Evolutionary conservation across 2,329 filamentous ascomycete genomes (phyloP), one percentile per base, ranked within the genome.

Genomic region (Curvularia hawaiiensis): DNA sequence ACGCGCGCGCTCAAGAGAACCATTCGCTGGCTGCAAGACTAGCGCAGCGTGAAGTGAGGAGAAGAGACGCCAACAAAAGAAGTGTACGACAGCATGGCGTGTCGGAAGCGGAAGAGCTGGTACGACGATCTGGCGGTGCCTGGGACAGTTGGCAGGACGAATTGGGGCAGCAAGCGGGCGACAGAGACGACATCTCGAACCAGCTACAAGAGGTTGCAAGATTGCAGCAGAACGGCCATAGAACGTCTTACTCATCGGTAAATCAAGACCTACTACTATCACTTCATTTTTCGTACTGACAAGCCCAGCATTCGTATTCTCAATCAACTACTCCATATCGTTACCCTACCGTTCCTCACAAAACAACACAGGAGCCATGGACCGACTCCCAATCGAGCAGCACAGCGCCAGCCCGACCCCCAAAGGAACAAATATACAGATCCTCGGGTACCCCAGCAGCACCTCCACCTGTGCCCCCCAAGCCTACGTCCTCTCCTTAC

Each of bases 1-100:
- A 77, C 66, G 72, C 72, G 7, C 54, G 60, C 30, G 58, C 54
- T 33, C 65, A 65, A 35, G 66, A 71, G 22, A 69, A 75, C 47
- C 66, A 69, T 22, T 64, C 68, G 8, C 53, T 77, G 30, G 74
- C 73, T 18, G 73, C 71, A 7, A 69, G 65, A 46, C 60, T 77
- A 31, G 73, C 75, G 22, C 71, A 75, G 55, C 65, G 70, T 51
- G 75, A 76, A 35, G 73, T 76, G 10, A 62, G 61, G 18, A 66
- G 71, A 50, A 74, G 74, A 61, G 71, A 75, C 50, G 63, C 69
- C 8, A 68, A 68, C 18, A 61, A 65, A 59, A 83, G 79, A 62
- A 83, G 82, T 11, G 85, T 83, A 26, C 82, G 84, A 31, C 82
- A 85, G 63, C 82, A 85, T 26, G 86, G 84, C 0, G 79, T 86